phyloP scores from a whole-genome alignment of 257 asterid genomes.

The Jaltomata sinuosa region DNA sequence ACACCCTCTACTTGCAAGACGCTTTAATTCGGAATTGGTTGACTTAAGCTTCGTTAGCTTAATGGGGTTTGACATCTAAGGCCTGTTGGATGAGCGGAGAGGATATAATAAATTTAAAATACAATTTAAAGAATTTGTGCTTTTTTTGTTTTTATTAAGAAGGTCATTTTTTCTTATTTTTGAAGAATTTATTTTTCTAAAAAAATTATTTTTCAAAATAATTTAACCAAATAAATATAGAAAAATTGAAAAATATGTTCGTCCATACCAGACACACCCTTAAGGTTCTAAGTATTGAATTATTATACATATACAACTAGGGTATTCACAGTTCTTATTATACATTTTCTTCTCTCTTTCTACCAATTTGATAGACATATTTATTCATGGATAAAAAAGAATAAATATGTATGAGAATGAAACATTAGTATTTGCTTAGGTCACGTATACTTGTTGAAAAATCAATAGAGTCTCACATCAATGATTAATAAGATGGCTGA shows the following conservation, averaged over 20 bases:
- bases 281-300: not conserved
- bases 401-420: too few relatives aligned
- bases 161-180: too few relatives aligned
- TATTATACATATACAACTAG: not conserved
- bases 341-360: not conserved
- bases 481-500: too few relatives aligned
- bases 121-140: too few relatives aligned
- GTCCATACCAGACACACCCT: not conserved
- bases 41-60: too few relatives aligned
- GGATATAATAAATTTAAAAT: too few relatives aligned
- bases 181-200: too few relatives aligned
- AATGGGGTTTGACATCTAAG: not conserved
- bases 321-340: not conserved
- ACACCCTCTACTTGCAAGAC: not conserved
- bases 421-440: not conserved
- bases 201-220: not conserved
- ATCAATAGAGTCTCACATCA: too few relatives aligned
- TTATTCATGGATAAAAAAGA: not conserved
- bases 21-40: too few relatives aligned
- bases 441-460: too few relatives aligned
- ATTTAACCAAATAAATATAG: not conserved
- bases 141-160: too few relatives aligned
- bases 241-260: not conserved
- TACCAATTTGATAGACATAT: not conserved
- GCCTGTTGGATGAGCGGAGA: not conserved